These are phyloP conservation scores for Plicaturopsis crispa DNA, from an alignment of 768 basidiomycete species.

Conservation along the genomic window DNA sequence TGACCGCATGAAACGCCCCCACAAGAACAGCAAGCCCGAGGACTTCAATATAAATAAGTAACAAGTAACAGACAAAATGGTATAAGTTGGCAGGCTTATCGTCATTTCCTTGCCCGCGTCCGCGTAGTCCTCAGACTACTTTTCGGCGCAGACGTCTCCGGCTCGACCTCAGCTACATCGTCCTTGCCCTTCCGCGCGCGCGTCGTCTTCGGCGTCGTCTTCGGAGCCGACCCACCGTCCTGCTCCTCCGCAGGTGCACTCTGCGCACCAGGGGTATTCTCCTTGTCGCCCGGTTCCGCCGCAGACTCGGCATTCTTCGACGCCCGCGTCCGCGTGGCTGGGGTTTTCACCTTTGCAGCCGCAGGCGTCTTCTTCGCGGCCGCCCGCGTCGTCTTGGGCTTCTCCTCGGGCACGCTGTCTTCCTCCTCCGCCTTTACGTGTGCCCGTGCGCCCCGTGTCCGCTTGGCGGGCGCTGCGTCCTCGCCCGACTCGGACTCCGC, in stretches of 20 bases:
- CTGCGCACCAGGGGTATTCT: constrained; percentile 11
- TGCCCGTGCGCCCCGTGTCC: constrained; percentile 1
- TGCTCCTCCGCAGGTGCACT: too few relatives aligned
- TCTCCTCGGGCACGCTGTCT: neutral
- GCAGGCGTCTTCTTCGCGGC: constrained; percentile 1
- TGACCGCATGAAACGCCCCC: too few relatives aligned
- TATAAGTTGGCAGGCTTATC: too few relatives aligned
- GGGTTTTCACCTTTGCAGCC: neutral
- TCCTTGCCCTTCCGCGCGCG: too few relatives aligned
- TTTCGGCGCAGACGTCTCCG: too few relatives aligned
- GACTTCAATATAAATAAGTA: too few relatives aligned
- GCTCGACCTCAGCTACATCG: too few relatives aligned
- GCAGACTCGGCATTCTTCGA: neutral
- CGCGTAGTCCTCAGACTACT: too few relatives aligned
- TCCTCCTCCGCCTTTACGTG: constrained; percentile 7
- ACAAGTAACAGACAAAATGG: too few relatives aligned
- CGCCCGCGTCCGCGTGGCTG: neutral
- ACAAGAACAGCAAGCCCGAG: too few relatives aligned
- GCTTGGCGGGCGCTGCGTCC: constrained; percentile 1
- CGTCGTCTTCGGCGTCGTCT: constrained; percentile 3
- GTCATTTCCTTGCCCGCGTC: too few relatives aligned
- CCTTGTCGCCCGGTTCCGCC: constrained; percentile 5
- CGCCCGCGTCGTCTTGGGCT: constrained; percentile 3
- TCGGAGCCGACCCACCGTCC: constrained; percentile 4
- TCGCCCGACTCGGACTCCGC: constrained; percentile 2